Conservation (phyloP, 257 asterid genomes). For the Oldenlandia corymbosa region DNA sequence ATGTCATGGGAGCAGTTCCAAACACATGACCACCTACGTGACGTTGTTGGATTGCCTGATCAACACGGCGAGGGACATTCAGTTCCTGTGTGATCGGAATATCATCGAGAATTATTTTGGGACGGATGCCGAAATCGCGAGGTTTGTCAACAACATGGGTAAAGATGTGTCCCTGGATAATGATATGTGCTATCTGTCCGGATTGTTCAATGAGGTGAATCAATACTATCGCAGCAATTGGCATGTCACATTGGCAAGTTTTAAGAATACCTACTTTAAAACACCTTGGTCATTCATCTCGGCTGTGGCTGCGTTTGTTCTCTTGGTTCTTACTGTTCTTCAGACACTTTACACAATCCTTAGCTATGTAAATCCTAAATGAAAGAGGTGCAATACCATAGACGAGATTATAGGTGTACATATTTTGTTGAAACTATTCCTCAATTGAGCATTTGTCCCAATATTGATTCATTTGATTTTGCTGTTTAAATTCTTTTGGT, state of each 20-base stretch:
- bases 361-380: constrained; percentile 30
- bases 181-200: constrained; percentile 50
- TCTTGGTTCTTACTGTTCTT: constrained; percentile 53
- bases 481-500: too few species aligned
- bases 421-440: too few species aligned
- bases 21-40: constrained; percentile 75
- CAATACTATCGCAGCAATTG: constrained; percentile 47
- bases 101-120: constrained; percentile 75
- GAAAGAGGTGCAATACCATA: background rate
- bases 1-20: constrained; percentile 53
- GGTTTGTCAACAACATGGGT: constrained; percentile 64
- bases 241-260: constrained; percentile 77
- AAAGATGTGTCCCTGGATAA: constrained; percentile 71
- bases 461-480: too few species aligned
- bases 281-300: constrained; percentile 89
- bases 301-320: constrained; percentile 65
- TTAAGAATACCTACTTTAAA: constrained; percentile 69
- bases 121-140: constrained; percentile 64
- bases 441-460: too few species aligned
- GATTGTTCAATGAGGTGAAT: constrained; percentile 58
- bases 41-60: constrained; percentile 62
- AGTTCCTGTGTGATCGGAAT: constrained; percentile 42
- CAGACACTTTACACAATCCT: constrained; percentile 56
- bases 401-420: too few species aligned
- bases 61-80: constrained; percentile 56